Evolutionary conservation across 208 protist species (phyloP).

Genomic region (Porcisia hertigi): DNA sequence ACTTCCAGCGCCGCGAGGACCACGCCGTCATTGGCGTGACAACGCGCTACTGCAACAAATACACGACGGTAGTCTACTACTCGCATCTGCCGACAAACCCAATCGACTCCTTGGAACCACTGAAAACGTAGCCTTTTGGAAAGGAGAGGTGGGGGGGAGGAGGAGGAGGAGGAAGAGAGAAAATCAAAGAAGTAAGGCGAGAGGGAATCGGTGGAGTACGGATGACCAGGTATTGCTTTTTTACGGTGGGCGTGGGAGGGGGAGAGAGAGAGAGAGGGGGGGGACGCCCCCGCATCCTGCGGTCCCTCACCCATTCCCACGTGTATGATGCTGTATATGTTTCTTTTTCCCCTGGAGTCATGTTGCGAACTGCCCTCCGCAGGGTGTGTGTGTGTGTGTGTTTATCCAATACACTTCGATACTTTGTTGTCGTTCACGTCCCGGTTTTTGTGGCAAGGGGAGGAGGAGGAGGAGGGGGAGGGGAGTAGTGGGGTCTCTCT

Average conservation of each 20-base stretch:
- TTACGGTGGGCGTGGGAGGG: not conserved
- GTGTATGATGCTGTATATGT: not conserved
- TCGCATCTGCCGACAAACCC: conserved; percentile 43
- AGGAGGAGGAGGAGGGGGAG: too few relatives aligned
- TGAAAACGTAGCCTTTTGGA: conserved; percentile 5
- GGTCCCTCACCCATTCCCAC: not conserved
- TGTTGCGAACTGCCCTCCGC: not conserved
- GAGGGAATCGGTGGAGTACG: not conserved
- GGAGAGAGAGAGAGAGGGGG: not conserved
- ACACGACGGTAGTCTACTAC: conserved; percentile 91
- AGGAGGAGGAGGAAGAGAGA: too few relatives aligned
- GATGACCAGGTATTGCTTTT: not conserved
- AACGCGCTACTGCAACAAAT: conserved; percentile 91
- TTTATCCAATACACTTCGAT: not conserved
- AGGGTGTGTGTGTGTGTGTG: not conserved
- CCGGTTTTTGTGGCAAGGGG: too few relatives aligned
- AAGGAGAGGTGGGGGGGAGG: too few relatives aligned
- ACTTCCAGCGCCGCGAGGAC: conserved; percentile 90
- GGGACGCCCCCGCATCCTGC: not conserved
- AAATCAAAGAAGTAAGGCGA: not conserved
- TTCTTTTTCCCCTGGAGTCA: not conserved
- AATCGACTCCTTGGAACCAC: conserved; percentile 22
- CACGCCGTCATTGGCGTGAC: conserved; percentile 88
- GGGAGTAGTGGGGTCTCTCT: too few relatives aligned
- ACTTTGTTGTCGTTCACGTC: not conserved